These are phyloP conservation scores for Xylariaceae sp. DNA, from an alignment of 2,329 filamentous ascomycete species.

Conservation along the genomic window DNA sequence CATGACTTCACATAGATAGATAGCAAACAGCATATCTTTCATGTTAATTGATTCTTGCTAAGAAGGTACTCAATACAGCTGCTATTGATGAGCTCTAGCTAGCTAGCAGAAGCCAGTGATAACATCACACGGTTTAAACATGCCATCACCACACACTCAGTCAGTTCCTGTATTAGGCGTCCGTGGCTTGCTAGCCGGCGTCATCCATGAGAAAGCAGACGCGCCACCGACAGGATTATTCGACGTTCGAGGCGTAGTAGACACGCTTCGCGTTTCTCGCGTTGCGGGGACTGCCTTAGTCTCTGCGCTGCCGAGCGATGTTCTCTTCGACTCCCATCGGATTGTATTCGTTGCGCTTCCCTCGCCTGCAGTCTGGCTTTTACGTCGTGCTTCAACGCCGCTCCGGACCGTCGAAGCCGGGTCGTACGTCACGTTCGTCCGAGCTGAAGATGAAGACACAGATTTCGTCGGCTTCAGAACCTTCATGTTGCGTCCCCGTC, in stretches of 20 bases:
- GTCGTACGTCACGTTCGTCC: constrained; percentile 50
- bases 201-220: constrained; percentile 92
- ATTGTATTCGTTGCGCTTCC: constrained; percentile 31
- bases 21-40: not conserved
- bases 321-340: constrained; percentile 53
- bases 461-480: constrained; percentile 75
- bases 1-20: not conserved
- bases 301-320: constrained; percentile 33
- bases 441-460: constrained; percentile 45
- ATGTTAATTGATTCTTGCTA: constrained; percentile 14
- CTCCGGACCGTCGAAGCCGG: constrained; percentile 41
- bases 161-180: constrained; percentile 36
- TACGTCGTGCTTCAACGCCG: constrained; percentile 48
- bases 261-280: constrained; percentile 35
- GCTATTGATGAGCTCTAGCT: constrained; percentile 9
- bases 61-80: not conserved
- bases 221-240: constrained; percentile 87
- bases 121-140: constrained; percentile 1
- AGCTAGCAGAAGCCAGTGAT: constrained; percentile 14
- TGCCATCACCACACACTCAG: constrained; percentile 15
- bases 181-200: constrained; percentile 44
- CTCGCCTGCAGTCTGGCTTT: constrained; percentile 42
- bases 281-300: constrained; percentile 34
- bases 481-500: constrained; percentile 74
- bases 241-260: constrained; percentile 47